phyloP scores from a whole-genome alignment of 805 yeast genomes.

The Cyberlindnera veronae region DNA sequence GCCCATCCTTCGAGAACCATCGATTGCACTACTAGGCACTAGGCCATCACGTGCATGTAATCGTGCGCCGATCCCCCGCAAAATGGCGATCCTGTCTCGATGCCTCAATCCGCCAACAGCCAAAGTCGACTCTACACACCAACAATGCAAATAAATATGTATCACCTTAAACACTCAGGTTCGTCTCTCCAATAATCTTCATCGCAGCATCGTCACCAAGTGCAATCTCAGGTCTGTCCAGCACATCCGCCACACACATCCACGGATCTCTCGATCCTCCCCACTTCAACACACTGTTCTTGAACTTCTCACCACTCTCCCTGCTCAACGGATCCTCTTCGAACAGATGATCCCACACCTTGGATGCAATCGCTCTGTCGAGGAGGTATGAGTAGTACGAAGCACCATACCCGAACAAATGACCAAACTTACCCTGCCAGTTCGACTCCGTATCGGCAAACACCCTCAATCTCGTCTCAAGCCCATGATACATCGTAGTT shows the following conservation, averaged over 20 bases:
- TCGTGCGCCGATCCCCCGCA: no score
- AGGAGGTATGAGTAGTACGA: slow-evolving; percentile 88
- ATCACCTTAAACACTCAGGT: slow-evolving; percentile 7
- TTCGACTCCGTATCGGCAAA: slow-evolving; percentile 68
- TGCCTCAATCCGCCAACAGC: no score
- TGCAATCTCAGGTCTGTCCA: slow-evolving; percentile 57
- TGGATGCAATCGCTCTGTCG: slow-evolving; percentile 89
- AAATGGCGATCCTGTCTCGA: no score
- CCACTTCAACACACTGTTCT: slow-evolving; percentile 73
- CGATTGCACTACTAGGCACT: no score
- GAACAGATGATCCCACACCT: slow-evolving; percentile 76
- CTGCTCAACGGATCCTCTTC: slow-evolving; percentile 64
- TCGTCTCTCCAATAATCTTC: slow-evolving; percentile 44
- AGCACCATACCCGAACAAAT: slow-evolving; percentile 88
- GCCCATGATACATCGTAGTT: slow-evolving; percentile 57
- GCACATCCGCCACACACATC: slow-evolving; percentile 75
- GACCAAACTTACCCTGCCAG: slow-evolving; percentile 96
- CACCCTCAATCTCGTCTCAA: slow-evolving; percentile 57
- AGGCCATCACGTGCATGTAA: no score
- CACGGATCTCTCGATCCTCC: slow-evolving; percentile 94
- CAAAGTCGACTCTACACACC: background rate
- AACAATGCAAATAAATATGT: background rate
- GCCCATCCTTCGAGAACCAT: no score
- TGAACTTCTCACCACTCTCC: slow-evolving; percentile 72
- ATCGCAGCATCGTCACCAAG: slow-evolving; percentile 73